phyloP scores from a whole-genome alignment of 2,329 filamentous ascomycete genomes.

The Colletotrichum trifolii region DNA sequence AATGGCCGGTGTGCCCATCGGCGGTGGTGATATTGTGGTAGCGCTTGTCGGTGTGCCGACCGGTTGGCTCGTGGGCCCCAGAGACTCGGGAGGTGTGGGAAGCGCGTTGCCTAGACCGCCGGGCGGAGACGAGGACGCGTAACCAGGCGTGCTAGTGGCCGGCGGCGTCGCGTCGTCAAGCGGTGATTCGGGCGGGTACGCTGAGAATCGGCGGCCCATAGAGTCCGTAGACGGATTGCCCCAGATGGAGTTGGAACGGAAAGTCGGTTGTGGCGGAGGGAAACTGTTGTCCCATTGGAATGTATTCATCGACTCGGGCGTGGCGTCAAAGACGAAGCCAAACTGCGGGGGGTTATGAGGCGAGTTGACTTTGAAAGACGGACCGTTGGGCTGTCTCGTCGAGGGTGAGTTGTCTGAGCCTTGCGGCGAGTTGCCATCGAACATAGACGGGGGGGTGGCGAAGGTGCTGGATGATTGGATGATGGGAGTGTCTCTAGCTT shows the following conservation, averaged over 20 bases:
- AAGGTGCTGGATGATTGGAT: slow-evolving; percentile 48
- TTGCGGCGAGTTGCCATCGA: slow-evolving; percentile 60
- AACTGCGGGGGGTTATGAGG: slow-evolving; percentile 68
- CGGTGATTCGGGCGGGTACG: slow-evolving; percentile 69
- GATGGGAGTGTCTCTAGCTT: slow-evolving; percentile 61
- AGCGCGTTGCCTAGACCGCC: slow-evolving; percentile 41
- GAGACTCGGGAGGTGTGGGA: slow-evolving; percentile 58
- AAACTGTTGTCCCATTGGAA: slow-evolving; percentile 56
- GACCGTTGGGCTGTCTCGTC: slow-evolving; percentile 43
- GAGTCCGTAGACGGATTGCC: slow-evolving; percentile 66
- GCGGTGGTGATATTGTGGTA: slow-evolving; percentile 24
- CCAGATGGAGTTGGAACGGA: slow-evolving; percentile 76
- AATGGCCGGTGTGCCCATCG: slow-evolving; percentile 38
- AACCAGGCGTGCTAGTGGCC: slow-evolving; percentile 41
- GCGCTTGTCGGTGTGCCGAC: slow-evolving; percentile 27
- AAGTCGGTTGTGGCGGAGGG: slow-evolving; percentile 61
- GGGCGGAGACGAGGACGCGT: slow-evolving; percentile 38
- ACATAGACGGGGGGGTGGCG: slow-evolving; percentile 59
- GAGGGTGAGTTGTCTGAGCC: slow-evolving; percentile 52
- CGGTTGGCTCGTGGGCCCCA: slow-evolving; percentile 41
- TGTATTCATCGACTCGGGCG: slow-evolving; percentile 62
- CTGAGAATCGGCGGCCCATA: slow-evolving; percentile 69
- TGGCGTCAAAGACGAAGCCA: slow-evolving; percentile 67
- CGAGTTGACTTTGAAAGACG: slow-evolving; percentile 54
- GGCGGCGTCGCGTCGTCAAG: slow-evolving; percentile 50